A percentile compares a stretch with the other conserved stretches of the same genome.
Conservation (phyloP, 2,329 filamentous ascomycete genomes). For the Ophiostoma ulmi region DNA sequence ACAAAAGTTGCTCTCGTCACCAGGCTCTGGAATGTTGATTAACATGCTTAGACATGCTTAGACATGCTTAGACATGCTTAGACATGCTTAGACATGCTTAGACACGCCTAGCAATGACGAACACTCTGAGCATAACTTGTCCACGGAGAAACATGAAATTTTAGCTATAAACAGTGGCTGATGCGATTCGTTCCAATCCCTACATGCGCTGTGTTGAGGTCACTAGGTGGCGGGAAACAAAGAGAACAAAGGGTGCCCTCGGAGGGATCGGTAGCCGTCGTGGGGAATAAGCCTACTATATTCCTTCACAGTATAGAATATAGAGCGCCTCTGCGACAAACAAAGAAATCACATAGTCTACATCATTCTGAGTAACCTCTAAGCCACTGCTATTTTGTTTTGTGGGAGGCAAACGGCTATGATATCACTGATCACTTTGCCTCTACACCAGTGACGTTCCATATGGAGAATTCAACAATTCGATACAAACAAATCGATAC, state of each 20-base stretch:
- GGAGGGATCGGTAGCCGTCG: neutral
- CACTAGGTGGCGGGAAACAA: neutral
- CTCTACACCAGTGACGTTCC: neutral
- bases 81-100: neutral
- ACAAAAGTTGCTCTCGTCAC: neutral
- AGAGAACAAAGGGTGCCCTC: neutral
- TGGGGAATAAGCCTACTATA: neutral
- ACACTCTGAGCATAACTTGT: neutral
- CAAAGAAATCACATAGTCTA: neutral
- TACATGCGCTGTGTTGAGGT: neutral
- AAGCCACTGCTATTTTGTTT: neutral
- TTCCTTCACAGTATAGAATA: neutral
- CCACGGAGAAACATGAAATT: neutral
- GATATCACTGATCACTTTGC: neutral
- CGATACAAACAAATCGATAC: too few relatives aligned
- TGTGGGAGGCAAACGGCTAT: neutral
- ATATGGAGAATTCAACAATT: neutral
- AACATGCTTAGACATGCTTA: neutral
- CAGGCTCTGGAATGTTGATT: neutral
- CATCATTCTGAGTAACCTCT: neutral
- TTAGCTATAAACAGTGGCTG: neutral
- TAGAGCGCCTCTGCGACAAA: neutral
- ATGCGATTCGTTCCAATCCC: neutral
- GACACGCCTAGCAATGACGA: neutral
- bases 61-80: neutral